Base-by-base conservation (phyloP, 495 filamentous ascomycete genomes). In the Acidiella bohemica region DNA sequence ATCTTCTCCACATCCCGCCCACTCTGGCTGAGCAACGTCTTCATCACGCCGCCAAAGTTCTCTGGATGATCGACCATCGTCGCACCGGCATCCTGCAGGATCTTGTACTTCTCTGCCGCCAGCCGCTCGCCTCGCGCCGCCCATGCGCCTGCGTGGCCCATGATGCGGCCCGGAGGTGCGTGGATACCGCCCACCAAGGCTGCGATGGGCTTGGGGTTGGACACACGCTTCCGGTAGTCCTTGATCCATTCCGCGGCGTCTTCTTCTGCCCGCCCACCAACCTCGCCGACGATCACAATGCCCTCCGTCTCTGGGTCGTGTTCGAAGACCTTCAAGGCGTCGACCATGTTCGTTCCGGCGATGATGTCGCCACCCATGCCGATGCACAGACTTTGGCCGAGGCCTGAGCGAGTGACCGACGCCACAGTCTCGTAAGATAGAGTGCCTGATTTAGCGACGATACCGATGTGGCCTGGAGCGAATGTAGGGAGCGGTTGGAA, bases 141-240 rank as follows among this genome's bases (percentile, higher is more conserved):
- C 63, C 83, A 82, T 23, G 86, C 86, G 12, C 86, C 86, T 11
- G 84, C 81, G 59, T 93, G 86, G 14, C 86, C 86, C 84, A 93
- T 90, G 24, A 85, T 69, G n/a, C 71, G 68, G 1, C 80, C 78
- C 12, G 65, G 59, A 5, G 68, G 67, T 24, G 82, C 80, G 24
- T 75, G 60, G 23, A 78, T 53, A 1, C 86, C 85, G 20, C 74
- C 83, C 30, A 93, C 64, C 7, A 92, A 64, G 26, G 76, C 86
- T 54, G 83, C 76, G 18, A 93, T 82, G 0, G 85, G 85, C 80
- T 88, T 88, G 0, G 80, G 81, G 23, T 73, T 72, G 12, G 53
- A 19, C 12, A 60, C 62, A 24, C 75, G 65, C 32, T 65, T 65
- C 22, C 59, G 65, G 53, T 88, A 90, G 11, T 78, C 74, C 32